These are phyloP conservation scores for Cordyceps farinosa DNA, from an alignment of 2,329 filamentous ascomycete species.

Conservation along the genomic window DNA sequence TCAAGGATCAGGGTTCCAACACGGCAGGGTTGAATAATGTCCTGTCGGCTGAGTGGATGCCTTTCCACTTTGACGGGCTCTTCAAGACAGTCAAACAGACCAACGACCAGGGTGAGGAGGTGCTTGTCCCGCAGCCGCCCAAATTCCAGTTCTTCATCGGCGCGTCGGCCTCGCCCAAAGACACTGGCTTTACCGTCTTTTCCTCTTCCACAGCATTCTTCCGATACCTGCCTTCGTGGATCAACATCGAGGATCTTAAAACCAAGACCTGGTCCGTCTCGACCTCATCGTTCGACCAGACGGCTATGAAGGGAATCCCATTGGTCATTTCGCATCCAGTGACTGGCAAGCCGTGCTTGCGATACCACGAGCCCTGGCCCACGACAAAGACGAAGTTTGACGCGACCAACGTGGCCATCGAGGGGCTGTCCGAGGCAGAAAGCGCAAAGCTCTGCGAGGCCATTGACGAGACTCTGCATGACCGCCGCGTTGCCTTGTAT, in stretches of 20 bases:
- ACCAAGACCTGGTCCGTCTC: slow-evolving; percentile 46
- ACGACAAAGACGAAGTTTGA: slow-evolving; percentile 49
- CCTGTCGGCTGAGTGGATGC: slow-evolving; percentile 52
- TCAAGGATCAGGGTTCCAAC: slow-evolving; percentile 45
- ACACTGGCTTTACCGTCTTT: slow-evolving; percentile 53
- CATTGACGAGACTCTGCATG: slow-evolving; percentile 44
- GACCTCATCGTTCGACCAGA: slow-evolving; percentile 45
- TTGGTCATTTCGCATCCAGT: slow-evolving; percentile 44
- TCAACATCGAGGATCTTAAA: slow-evolving; percentile 35
- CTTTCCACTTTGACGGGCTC: slow-evolving; percentile 55
- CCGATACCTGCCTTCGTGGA: slow-evolving; percentile 39
- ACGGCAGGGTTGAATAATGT: slow-evolving; percentile 49
- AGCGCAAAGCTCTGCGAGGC: slow-evolving; percentile 35
- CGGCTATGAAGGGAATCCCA: slow-evolving; percentile 40
- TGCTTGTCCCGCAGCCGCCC: slow-evolving; percentile 41
- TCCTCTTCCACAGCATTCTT: slow-evolving; percentile 49
- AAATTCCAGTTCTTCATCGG: slow-evolving; percentile 52
- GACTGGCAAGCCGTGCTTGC: slow-evolving; percentile 45
- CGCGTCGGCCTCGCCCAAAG: slow-evolving; percentile 42
- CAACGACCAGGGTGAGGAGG: slow-evolving; percentile 38
- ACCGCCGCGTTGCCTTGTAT: slow-evolving; percentile 47
- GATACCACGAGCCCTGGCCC: slow-evolving; percentile 55
- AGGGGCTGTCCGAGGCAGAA: slow-evolving; percentile 31
- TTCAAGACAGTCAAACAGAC: slow-evolving; percentile 48
- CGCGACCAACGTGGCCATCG: slow-evolving; percentile 42